Evolutionary conservation across 345 rosid species (phyloP).

Genomic region (Balakata baccata): DNA sequence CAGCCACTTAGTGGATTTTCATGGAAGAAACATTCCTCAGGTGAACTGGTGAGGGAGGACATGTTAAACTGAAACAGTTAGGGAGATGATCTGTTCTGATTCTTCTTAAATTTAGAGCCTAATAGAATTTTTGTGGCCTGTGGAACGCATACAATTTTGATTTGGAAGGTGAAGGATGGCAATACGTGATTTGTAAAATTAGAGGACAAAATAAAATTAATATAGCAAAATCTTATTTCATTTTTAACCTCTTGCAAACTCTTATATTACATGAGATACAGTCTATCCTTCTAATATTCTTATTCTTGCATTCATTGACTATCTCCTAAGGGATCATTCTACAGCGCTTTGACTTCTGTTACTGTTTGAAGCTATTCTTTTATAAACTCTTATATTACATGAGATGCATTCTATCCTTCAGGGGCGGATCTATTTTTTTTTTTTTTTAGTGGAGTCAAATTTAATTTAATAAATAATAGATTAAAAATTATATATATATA

Average conservation of each 20-base stretch:
- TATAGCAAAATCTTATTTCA: not conserved
- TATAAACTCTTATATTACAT: too few relatives aligned
- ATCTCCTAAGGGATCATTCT: too few relatives aligned
- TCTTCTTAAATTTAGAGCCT: constrained; percentile 14
- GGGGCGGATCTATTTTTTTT: too few relatives aligned
- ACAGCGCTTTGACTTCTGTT: too few relatives aligned
- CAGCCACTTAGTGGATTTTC: not conserved
- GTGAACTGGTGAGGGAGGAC: constrained; percentile 10
- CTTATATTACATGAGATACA: too few relatives aligned
- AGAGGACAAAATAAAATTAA: not conserved
- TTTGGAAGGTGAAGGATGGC: constrained; percentile 14
- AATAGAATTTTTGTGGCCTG: constrained; percentile 13
- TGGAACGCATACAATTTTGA: constrained; percentile 19
- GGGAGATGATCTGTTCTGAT: constrained; percentile 5
- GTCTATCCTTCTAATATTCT: too few relatives aligned
- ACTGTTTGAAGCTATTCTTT: too few relatives aligned
- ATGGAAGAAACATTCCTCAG: constrained; percentile 4
- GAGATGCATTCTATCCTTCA: too few relatives aligned
- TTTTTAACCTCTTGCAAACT: not conserved
- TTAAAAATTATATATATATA: too few relatives aligned
- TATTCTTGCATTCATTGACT: too few relatives aligned
- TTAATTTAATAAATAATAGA: too few relatives aligned
- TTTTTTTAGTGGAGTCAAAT: too few relatives aligned
- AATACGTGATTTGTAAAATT: constrained; percentile 2
- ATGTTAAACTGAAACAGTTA: constrained; percentile 1